Base-by-base conservation (phyloP, 2,329 filamentous ascomycete genomes). In the Hymenoscyphus repandus region DNA sequence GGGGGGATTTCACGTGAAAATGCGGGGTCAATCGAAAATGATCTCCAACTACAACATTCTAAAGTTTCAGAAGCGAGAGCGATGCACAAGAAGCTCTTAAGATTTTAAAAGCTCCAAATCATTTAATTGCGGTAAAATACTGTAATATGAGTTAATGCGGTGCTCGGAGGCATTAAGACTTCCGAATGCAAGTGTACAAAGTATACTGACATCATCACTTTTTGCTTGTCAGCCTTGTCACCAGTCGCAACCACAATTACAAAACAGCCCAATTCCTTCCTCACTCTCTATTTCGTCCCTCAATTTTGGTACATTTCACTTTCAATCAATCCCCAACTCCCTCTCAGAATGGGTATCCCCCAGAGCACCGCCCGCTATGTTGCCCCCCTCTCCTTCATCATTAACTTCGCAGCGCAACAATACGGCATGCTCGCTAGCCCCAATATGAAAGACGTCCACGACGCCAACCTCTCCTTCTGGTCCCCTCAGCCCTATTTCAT, bases 381-480 rank as follows among this genome's bases (percentile, higher is more conserved):
- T 15, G 77, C 78, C 32, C 77, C 79, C 0, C 63, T 72, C 13
- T 76, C 76, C 18, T 82, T 82, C 64, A 45, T 70, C 15, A 74
- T 76, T 63, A 76, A 82, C 66, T 80, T 83, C 58, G 74, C 74
- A 2, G 72, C 75, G 1, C 79, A 83, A 62, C 75, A 78, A 61
- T 82, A 82, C 65, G 79, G 78, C 63, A 74, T 83, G 64, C 70
- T 78, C 31, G 74, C 73, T 33, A 69, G 63, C 0, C 79, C 79
- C 0, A 80, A 76, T 55, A 82, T 82, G 79, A 75, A 80, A 56
- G 74, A 80, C 45, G 69, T 82, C 31, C 78, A 82, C 62, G 74
- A 82, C 58, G 66, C 66, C 31, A 80, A 83, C 60, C 66, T 80
- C 5, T 79, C 77, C 1, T 82, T 80, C 61, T 82, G 77, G 68